phyloP scores from a whole-genome alignment of 768 basidiomycete species.

The Termitomyces sp. region DNA sequence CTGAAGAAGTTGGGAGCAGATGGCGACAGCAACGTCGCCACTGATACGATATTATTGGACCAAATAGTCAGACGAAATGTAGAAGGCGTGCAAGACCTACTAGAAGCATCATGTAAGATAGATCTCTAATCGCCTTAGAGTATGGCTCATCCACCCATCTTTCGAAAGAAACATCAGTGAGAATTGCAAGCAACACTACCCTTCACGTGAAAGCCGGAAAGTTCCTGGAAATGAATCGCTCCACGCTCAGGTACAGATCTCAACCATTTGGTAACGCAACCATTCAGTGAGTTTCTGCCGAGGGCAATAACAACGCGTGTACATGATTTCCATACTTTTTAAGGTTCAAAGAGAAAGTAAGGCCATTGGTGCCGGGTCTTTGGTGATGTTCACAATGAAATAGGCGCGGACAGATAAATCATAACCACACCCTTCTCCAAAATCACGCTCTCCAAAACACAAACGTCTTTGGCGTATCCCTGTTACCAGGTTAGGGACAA shows the following conservation, averaged over 20 bases:
- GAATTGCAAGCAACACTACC: too few species aligned
- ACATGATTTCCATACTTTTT: background rate
- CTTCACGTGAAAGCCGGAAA: background rate
- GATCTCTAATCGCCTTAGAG: background rate
- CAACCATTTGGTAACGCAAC: background rate
- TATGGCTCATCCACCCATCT: background rate
- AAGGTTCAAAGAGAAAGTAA: background rate
- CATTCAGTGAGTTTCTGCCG: background rate
- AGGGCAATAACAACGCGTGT: background rate
- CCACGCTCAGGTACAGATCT: background rate
- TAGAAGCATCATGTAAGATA: background rate
- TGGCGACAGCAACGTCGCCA: background rate
- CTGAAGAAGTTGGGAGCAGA: too few species aligned
- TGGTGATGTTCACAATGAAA: background rate
- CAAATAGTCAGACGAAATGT: background rate
- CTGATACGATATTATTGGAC: background rate
- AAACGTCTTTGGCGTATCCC: background rate
- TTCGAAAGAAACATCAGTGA: too few species aligned
- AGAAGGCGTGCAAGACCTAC: background rate
- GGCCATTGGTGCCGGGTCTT: background rate
- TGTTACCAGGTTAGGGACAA: background rate
- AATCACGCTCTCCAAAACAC: background rate
- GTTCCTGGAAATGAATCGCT: background rate
- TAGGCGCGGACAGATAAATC: background rate
- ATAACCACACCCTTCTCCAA: background rate